Conservation (phyloP, 371 early-diverging fungal genomes). For the Sporodiniella umbellata region DNA sequence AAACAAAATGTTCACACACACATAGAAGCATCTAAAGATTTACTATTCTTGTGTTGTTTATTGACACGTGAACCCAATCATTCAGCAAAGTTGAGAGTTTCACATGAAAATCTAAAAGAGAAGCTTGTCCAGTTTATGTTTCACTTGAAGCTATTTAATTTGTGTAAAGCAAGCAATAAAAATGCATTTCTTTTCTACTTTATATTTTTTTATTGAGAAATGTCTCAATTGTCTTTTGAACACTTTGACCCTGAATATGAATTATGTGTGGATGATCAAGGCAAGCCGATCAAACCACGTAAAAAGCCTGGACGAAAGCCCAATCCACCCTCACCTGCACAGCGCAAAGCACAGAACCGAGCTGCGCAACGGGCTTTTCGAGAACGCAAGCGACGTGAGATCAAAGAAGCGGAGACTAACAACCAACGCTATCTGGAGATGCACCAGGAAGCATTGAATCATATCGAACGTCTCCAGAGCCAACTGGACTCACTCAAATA, state of each 20-base stretch:
- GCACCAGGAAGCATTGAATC: conserved; percentile 31
- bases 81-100: no score
- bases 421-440: conserved; percentile 24
- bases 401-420: conserved; percentile 63
- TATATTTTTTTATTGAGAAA: neutral
- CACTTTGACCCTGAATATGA: conserved; percentile 44
- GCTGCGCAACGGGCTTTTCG: conserved; percentile 77
- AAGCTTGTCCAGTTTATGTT: no score
- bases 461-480: conserved; percentile 12
- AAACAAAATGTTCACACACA: no score
- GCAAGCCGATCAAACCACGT: conserved; percentile 38
- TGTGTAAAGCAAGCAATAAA: no score
- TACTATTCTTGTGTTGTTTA: no score
- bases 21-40: no score
- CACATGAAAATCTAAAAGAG: no score
- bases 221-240: conserved; percentile 35
- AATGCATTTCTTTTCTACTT: neutral
- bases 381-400: conserved; percentile 72
- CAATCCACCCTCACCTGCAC: conserved; percentile 50
- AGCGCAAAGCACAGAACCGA: conserved; percentile 73
- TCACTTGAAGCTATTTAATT: no score
- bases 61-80: no score
- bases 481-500: conserved; percentile 25
- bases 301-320: conserved; percentile 45
- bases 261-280: conserved; percentile 31